phyloP scores from a whole-genome alignment of 257 asterid genomes.

The Vinca minor region DNA sequence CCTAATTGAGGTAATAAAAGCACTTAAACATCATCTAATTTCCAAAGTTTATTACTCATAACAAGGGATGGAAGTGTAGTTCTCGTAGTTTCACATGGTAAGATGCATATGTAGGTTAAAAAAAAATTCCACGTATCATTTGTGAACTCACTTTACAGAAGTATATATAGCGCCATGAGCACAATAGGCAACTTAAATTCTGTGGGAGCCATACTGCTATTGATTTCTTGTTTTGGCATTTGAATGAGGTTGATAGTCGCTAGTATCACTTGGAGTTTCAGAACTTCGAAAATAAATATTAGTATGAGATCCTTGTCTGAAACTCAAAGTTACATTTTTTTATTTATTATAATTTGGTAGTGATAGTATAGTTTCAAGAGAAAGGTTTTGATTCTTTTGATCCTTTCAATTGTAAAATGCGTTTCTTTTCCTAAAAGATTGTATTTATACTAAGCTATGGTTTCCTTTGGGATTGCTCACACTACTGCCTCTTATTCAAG shows the following conservation, averaged over 20 bases:
- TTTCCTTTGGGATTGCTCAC: not conserved
- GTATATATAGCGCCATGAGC: not conserved
- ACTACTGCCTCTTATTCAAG: too few relatives aligned
- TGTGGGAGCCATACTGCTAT: not conserved
- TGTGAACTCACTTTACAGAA: not conserved
- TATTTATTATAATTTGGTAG: not conserved
- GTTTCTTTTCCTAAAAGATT: not conserved
- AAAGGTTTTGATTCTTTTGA: not conserved
- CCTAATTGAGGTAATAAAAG: slow-evolving; percentile 65
- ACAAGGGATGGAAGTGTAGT: not conserved
- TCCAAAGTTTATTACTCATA: not conserved
- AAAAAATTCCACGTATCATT: not conserved
- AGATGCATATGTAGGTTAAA: not conserved
- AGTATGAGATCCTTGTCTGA: not conserved
- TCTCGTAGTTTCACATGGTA: not conserved
- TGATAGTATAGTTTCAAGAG: not conserved
- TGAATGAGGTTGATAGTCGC: not conserved
- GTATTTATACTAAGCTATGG: not conserved
- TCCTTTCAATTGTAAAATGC: not conserved
- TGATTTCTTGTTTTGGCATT: too few relatives aligned
- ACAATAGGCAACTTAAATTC: not conserved
- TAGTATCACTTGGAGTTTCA: not conserved
- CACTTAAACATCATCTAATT: not conserved
- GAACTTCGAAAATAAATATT: not conserved
- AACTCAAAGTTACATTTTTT: too few relatives aligned